These are phyloP conservation scores for Asterochloris erici DNA, from an alignment of 139 green algal species.

Conservation along the genomic window DNA sequence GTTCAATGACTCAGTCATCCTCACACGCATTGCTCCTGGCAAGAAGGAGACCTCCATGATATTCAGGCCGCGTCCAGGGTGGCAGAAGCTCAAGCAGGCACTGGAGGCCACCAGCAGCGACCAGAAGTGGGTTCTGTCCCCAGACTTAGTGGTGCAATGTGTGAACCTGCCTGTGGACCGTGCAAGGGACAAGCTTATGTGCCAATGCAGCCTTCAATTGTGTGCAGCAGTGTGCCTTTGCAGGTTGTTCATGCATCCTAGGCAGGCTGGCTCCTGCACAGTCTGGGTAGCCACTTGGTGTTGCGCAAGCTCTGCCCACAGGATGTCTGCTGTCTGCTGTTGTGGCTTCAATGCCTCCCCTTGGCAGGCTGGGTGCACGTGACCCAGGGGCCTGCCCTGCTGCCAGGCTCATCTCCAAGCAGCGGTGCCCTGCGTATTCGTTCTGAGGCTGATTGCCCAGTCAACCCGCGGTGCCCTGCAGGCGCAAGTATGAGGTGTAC, in stretches of 20 bases:
- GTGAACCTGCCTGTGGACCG: neutral
- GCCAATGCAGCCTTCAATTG: neutral
- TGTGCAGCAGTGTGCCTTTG: neutral
- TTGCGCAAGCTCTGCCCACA: no score
- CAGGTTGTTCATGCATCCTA: neutral
- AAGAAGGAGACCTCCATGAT: slow-evolving; percentile 67
- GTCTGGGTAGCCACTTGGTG: no score
- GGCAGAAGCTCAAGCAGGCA: slow-evolving; percentile 41
- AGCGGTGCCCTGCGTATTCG: neutral
- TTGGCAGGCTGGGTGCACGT: no score
- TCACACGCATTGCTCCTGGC: slow-evolving; percentile 72
- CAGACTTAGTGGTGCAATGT: neutral
- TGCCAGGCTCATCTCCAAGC: no score
- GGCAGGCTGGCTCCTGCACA: no score
- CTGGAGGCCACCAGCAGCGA: no score
- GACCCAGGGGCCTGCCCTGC: no score
- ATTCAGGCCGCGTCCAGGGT: slow-evolving; percentile 59
- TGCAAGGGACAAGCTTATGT: neutral
- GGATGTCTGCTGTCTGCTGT: no score
- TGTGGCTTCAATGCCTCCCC: no score
- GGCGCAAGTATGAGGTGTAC: slow-evolving; percentile 66
- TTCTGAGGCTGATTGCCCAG: neutral
- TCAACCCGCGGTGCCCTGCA: slow-evolving; percentile 11
- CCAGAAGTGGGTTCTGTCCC: no score
- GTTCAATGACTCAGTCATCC: slow-evolving; percentile 30